These are phyloP conservation scores for Clonostachys byssicola DNA, from an alignment of 2,329 filamentous ascomycete species.

Conservation along the genomic window DNA sequence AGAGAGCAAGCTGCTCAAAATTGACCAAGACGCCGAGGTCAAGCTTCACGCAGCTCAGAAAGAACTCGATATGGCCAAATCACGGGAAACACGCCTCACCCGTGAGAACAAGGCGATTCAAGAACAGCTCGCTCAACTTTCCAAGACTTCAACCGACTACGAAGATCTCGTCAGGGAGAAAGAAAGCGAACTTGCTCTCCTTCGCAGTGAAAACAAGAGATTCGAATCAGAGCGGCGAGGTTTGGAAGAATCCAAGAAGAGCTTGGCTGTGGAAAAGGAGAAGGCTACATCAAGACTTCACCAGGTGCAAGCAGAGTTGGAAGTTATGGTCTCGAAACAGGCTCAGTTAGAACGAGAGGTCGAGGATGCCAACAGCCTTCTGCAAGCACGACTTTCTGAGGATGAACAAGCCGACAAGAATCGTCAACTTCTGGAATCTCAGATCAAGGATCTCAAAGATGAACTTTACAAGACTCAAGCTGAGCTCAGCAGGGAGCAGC, in stretches of 20 bases:
- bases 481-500: constrained; percentile 84
- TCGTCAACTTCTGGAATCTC: constrained; percentile 76
- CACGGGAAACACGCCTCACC: constrained; percentile 70
- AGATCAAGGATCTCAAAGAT: constrained; percentile 82
- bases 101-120: constrained; percentile 81
- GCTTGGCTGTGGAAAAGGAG: constrained; percentile 72
- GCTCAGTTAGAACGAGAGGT: constrained; percentile 83
- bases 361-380: constrained; percentile 77
- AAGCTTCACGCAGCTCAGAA: constrained; percentile 76
- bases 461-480: constrained; percentile 82
- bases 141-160: constrained; percentile 88
- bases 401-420: constrained; percentile 82
- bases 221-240: constrained; percentile 75
- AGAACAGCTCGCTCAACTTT: constrained; percentile 80
- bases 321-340: constrained; percentile 81
- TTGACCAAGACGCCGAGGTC: constrained; percentile 84
- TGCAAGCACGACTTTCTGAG: constrained; percentile 85
- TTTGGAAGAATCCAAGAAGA: constrained; percentile 74
- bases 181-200: constrained; percentile 83
- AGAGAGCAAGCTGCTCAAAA: constrained; percentile 76
- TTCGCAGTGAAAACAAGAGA: constrained; percentile 80
- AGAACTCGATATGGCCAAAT: constrained; percentile 70
- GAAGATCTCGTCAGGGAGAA: constrained; percentile 92
- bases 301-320: constrained; percentile 82
- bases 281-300: constrained; percentile 71